phyloP scores from a whole-genome alignment of 805 yeast genomes.

The Candida ulmi region DNA sequence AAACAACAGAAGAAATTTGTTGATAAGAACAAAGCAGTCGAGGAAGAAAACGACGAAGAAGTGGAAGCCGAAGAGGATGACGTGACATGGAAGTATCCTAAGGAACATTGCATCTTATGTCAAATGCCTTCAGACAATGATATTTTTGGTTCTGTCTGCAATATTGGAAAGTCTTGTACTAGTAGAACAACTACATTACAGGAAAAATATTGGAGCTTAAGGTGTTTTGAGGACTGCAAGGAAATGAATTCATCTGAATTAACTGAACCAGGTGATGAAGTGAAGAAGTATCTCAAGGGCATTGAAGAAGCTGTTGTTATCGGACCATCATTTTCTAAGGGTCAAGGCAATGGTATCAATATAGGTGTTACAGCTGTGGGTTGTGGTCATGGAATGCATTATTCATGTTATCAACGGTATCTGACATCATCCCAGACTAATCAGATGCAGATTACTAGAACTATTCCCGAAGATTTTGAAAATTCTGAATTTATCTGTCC shows the following conservation, averaged over 20 bases:
- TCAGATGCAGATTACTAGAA: constrained; percentile 71
- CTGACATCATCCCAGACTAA: constrained; percentile 49
- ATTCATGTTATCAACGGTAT: constrained; percentile 64
- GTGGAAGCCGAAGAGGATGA: constrained; percentile 32
- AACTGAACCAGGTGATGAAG: constrained; percentile 23
- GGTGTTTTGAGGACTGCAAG: constrained; percentile 46
- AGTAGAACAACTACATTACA: constrained; percentile 61
- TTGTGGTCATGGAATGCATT: constrained; percentile 95
- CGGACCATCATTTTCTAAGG: constrained; percentile 68
- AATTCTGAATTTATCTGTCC: constrained; percentile 83
- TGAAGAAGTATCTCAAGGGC: constrained; percentile 33
- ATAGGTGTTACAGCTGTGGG: constrained; percentile 41
- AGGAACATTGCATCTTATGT: constrained; percentile 73
- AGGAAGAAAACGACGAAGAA: constrained; percentile 27
- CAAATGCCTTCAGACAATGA: constrained; percentile 68
- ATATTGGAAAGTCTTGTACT: constrained; percentile 51
- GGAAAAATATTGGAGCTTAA: constrained; percentile 58
- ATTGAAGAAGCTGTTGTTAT: constrained; percentile 37
- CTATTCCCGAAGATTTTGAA: constrained; percentile 68
- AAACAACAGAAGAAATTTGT: constrained; percentile 76
- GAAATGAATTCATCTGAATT: constrained; percentile 12
- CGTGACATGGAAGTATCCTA: constrained; percentile 61
- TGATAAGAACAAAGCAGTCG: constrained; percentile 38
- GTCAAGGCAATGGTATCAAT: constrained; percentile 16
- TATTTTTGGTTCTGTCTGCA: constrained; percentile 70